Evolutionary conservation across 1,284 basidiomycete genomes (phyloP), one percentile per base, ranked within the genome.

Genomic region (Sporisorium reilianum): DNA sequence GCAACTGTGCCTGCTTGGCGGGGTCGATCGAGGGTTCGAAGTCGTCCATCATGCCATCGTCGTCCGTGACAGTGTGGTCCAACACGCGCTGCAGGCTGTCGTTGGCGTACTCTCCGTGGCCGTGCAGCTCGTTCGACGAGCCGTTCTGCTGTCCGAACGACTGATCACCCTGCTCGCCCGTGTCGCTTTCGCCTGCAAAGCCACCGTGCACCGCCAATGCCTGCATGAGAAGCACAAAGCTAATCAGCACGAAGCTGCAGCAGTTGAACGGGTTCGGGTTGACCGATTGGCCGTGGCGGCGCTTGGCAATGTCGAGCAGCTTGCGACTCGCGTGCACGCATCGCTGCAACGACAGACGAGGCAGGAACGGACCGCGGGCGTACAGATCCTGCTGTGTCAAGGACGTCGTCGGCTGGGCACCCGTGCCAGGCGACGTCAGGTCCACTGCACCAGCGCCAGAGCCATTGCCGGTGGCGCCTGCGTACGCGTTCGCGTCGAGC

Each of bases 241-340:
- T 75, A 58, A 81, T 81, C 52, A 81, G 66, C n/a, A 81, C 79
- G 53, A 77, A 80, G 42, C 68, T 74, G 72, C 80, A 81, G 41
- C 74, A 76, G 55, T 80, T 80, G 72, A 81, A 81, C 3, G 80
- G 80, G 48, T 81, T 81, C 38, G 80, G 80, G 53, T 67, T 74
- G 45, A 74, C 63, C 46, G 59, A 64, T 49, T 63, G 61, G 42
- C 70, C 70, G 51, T 78, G 67, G 4, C 64, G 56, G 16, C 67
- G 66, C 45, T 72, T 70, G 57, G 79, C 74, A 49, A 81, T 79
- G 56, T 75, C 77, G 42, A 81, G 77, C 32, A 81, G 67, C 52
- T 75, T 67, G 36, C 78, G 74, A 53, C 74, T 77, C 2, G 80
- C 80, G 38, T 80, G 77, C 7, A 81, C 79, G 40, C 80, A 81